These are phyloP conservation scores for Schwanniomyces pseudopolymorphus DNA, from an alignment of 805 yeast genomes.

Conservation along the genomic window DNA sequence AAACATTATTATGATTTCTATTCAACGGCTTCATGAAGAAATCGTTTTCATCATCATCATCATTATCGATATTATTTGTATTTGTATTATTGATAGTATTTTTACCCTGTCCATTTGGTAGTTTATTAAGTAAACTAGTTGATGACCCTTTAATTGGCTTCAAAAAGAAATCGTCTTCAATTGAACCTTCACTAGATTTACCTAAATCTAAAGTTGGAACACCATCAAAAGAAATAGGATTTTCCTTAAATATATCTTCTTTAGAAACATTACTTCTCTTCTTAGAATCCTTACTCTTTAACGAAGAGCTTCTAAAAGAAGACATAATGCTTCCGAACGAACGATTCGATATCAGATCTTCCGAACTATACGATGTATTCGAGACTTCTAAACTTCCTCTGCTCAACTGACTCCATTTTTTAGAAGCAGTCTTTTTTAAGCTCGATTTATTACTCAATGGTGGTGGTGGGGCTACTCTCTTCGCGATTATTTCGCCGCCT, in stretches of 20 bases:
- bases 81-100: too few species aligned
- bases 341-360: conserved; percentile 9
- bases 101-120: too few species aligned
- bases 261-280: conserved; percentile 10
- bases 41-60: conserved; percentile 14
- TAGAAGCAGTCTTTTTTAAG: conserved; percentile 5
- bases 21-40: conserved; percentile 17
- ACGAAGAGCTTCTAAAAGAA: conserved; percentile 1
- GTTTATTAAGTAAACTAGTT: not conserved
- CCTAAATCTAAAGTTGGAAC: conserved; percentile 47
- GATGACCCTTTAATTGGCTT: conserved; percentile 9
- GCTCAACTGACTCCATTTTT: not conserved
- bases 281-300: conserved; percentile 5
- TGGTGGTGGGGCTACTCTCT: conserved; percentile 71
- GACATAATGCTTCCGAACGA: conserved; percentile 8
- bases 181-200: conserved; percentile 22
- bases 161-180: conserved; percentile 29
- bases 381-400: not conserved
- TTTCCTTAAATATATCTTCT: conserved; percentile 64
- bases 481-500: conserved; percentile 53
- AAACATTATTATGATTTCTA: not conserved
- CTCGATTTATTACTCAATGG: conserved; percentile 33
- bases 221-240: conserved; percentile 69
- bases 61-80: not conserved
- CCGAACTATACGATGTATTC: conserved; percentile 7